These are phyloP conservation scores for Aspergillus unguis DNA, from an alignment of 2,329 filamentous ascomycete species.

Conservation along the genomic window DNA sequence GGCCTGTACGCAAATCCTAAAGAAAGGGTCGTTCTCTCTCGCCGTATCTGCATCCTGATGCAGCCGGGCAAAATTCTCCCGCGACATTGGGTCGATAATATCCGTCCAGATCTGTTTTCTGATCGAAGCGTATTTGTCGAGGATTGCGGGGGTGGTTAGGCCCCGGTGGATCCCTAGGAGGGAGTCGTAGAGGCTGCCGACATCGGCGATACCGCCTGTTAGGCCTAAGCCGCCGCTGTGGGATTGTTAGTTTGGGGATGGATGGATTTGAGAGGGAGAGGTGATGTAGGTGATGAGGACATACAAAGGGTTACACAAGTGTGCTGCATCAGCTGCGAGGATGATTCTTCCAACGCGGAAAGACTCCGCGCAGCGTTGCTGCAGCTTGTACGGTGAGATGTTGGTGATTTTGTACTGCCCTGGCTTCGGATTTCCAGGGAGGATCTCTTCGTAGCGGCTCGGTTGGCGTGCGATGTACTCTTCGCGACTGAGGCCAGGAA, in stretches of 20 bases:
- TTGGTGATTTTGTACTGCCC: slow-evolving; percentile 56
- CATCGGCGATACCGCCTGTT: slow-evolving; percentile 63
- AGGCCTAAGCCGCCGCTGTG: slow-evolving; percentile 59
- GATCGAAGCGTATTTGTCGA: slow-evolving; percentile 44
- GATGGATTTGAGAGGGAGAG: neutral
- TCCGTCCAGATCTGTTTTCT: slow-evolving; percentile 39
- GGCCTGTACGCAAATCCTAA: slow-evolving; percentile 32
- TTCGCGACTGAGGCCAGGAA: slow-evolving; percentile 50
- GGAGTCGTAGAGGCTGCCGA: slow-evolving; percentile 60
- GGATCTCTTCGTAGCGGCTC: slow-evolving; percentile 55
- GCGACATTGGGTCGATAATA: slow-evolving; percentile 40
- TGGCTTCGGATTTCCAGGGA: slow-evolving; percentile 59
- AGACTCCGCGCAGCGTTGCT: slow-evolving; percentile 57
- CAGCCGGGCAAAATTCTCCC: slow-evolving; percentile 42
- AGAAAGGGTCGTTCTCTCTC: slow-evolving; percentile 36
- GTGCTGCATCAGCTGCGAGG: slow-evolving; percentile 60
- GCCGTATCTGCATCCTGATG: slow-evolving; percentile 36
- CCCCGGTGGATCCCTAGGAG: slow-evolving; percentile 45
- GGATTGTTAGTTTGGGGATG: neutral
- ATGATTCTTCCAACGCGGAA: slow-evolving; percentile 58
- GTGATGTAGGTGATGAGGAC: slow-evolving; percentile 10
- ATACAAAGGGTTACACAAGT: slow-evolving; percentile 54
- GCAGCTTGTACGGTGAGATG: slow-evolving; percentile 60
- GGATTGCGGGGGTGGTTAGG: slow-evolving; percentile 38
- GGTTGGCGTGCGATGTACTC: slow-evolving; percentile 54